Evolutionary conservation across 495 filamentous ascomycete species (phyloP).

Genomic region (Chaetomium tenue): DNA sequence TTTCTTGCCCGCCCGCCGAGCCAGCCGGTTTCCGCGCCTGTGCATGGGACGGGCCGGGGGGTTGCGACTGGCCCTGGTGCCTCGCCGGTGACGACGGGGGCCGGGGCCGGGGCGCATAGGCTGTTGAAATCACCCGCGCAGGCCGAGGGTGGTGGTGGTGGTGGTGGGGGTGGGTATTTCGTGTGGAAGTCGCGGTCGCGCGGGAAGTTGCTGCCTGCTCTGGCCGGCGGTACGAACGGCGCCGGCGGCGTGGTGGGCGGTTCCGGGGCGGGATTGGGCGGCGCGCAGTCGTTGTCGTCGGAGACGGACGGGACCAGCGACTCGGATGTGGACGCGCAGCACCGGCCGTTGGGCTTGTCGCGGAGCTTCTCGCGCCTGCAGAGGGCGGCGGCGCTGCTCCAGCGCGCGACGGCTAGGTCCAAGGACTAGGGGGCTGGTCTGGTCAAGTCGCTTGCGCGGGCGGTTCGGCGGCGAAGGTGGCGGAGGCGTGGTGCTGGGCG

Average conservation of each 20-base stretch:
- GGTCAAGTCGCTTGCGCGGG: neutral
- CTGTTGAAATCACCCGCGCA: no score
- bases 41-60: neutral
- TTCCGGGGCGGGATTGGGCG: neutral
- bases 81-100: no score
- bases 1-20: constrained; percentile 10
- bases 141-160: neutral
- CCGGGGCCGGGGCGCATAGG: no score
- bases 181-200: constrained; percentile 1
- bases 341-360: constrained; percentile 8
- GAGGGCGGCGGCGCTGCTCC: constrained; percentile 29
- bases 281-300: neutral
- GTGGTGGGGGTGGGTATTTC: constrained; percentile 5
- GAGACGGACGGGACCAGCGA: constrained; percentile 18
- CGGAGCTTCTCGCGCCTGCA: constrained; percentile 27
- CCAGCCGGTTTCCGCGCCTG: constrained; percentile 4
- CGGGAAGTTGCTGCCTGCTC: neutral
- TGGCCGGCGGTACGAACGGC: neutral
- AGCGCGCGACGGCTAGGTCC: constrained; percentile 22
- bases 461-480: neutral
- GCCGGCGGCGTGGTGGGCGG: constrained; percentile 2
- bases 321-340: constrained; percentile 21
- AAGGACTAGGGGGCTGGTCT: constrained; percentile 22
- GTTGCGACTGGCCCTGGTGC: neutral
- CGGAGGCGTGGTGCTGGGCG: no score